Percentiles rank a stretch among this genome's conserved stretches.
Evolutionary conservation across 2,329 filamentous ascomycete species (phyloP).

Genomic region (Fusarium globosum): DNA sequence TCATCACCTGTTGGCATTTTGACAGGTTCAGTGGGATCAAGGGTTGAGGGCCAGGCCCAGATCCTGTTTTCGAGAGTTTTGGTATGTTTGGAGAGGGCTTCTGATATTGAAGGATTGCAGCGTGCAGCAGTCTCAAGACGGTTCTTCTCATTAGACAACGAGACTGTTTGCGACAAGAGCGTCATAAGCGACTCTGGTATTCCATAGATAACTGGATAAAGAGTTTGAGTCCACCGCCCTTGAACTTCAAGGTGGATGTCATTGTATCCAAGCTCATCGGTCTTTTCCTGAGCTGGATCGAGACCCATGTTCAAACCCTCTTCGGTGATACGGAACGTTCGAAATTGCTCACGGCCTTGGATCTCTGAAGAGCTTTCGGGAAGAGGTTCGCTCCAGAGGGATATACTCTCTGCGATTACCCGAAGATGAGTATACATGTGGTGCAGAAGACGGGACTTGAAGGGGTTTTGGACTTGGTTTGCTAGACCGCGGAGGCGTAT

Average conservation of each 20-base stretch:
- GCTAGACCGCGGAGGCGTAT: conserved; percentile 52
- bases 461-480: conserved; percentile 49
- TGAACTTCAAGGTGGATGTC: conserved; percentile 57
- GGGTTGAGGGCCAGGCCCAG: conserved; percentile 44
- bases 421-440: conserved; percentile 60
- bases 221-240: conserved; percentile 52
- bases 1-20: conserved; percentile 1
- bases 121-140: conserved; percentile 40
- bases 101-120: conserved; percentile 40
- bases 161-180: conserved; percentile 55
- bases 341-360: conserved; percentile 4
- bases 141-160: conserved; percentile 56
- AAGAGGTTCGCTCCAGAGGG: conserved; percentile 16
- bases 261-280: conserved; percentile 54
- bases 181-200: conserved; percentile 56
- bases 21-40: conserved; percentile 12
- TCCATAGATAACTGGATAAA: conserved; percentile 59
- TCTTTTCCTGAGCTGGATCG: conserved; percentile 44
- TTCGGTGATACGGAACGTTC: conserved; percentile 47
- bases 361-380: not conserved
- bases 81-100: conserved; percentile 44
- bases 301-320: conserved; percentile 46
- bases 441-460: conserved; percentile 56
- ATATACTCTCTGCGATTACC: conserved; percentile 57
- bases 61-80: conserved; percentile 49